phyloP scores from a whole-genome alignment of 176 grass and related monocot species.

The Avena insularis region DNA sequence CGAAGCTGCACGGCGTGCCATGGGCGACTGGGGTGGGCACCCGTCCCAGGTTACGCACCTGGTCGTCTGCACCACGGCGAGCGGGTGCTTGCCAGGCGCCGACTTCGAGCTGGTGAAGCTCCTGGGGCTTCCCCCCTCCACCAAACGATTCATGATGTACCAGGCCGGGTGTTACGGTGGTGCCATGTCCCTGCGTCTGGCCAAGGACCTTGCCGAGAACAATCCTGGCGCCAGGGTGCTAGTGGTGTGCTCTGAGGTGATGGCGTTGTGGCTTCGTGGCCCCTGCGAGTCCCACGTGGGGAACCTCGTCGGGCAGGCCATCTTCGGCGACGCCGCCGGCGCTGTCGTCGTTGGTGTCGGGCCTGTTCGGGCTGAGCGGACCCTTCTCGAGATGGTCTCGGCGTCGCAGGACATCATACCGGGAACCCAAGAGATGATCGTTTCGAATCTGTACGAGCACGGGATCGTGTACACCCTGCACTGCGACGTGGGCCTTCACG shows the following conservation, averaged over 20 bases:
- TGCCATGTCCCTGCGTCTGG: conserved; percentile 55
- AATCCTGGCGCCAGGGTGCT: conserved; percentile 58
- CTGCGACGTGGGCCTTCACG: not conserved
- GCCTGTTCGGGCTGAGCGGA: too few species aligned
- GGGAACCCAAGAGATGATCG: not conserved
- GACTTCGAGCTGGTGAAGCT: conserved; percentile 58
- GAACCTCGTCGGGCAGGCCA: too few species aligned
- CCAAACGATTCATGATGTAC: conserved; percentile 62
- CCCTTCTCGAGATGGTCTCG: conserved; percentile 24
- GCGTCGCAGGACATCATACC: not conserved
- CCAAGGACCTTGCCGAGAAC: conserved; percentile 77
- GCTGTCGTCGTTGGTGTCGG: not conserved
- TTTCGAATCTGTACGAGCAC: conserved; percentile 1
- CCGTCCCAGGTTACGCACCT: too few species aligned
- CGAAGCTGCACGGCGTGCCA: too few species aligned
- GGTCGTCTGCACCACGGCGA: too few species aligned
- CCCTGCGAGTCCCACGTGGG: conserved; percentile 34
- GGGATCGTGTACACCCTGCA: conserved; percentile 27
- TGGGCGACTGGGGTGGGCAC: too few species aligned
- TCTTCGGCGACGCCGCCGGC: not conserved
- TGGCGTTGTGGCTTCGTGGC: conserved; percentile 47
- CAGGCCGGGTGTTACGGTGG: conserved; percentile 61
- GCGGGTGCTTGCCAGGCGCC: conserved; percentile 40
- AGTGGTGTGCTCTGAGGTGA: conserved; percentile 67
- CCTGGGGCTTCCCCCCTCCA: conserved; percentile 51